phyloP scores from a whole-genome alignment of 352 stramenopile genomes.

The Phytophthora litchii region DNA sequence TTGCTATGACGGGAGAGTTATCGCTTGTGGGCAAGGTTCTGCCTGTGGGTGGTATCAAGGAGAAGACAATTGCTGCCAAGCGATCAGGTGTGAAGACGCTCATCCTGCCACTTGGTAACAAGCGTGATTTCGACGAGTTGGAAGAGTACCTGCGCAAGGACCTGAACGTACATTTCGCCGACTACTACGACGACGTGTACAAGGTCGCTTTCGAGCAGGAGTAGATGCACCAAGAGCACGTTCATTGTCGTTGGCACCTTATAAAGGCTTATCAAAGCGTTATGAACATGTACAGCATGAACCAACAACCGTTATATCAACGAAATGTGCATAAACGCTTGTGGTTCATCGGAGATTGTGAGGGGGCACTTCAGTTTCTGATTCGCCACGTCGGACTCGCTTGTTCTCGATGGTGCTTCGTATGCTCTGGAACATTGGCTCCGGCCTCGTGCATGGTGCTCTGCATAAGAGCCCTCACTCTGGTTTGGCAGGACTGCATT shows the following conservation, averaged over 20 bases:
- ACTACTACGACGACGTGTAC: conserved; percentile 97
- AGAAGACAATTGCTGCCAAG: conserved; percentile 99
- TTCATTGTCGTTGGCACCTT: conserved; percentile 2
- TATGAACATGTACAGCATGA: conserved; percentile 7
- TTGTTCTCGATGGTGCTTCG: conserved; percentile 64
- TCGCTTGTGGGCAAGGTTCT: conserved; percentile 98
- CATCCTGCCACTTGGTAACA: conserved; percentile 94
- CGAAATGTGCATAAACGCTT: not conserved
- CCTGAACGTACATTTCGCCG: conserved; percentile 96
- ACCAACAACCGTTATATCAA: not conserved
- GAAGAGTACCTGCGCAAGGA: conserved; percentile 97
- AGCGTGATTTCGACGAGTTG: conserved; percentile 96
- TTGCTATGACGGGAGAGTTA: conserved; percentile 98
- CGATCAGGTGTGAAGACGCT: conserved; percentile 95
- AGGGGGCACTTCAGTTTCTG: conserved; percentile 24
- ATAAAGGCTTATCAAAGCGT: conserved; percentile 18
- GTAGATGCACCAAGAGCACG: conserved; percentile 8
- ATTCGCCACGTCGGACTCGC: conserved; percentile 6
- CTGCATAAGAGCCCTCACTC: conserved; percentile 56
- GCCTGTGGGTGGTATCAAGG: conserved; percentile 99
- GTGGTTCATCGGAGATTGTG: conserved; percentile 1
- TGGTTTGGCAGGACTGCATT: conserved; percentile 59
- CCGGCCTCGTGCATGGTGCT: conserved; percentile 57
- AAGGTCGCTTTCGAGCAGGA: conserved; percentile 91
- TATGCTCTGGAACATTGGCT: conserved; percentile 77